These are phyloP conservation scores for Hyaloscypha hepaticicola DNA, from an alignment of 495 filamentous ascomycete species.

Conservation along the genomic window DNA sequence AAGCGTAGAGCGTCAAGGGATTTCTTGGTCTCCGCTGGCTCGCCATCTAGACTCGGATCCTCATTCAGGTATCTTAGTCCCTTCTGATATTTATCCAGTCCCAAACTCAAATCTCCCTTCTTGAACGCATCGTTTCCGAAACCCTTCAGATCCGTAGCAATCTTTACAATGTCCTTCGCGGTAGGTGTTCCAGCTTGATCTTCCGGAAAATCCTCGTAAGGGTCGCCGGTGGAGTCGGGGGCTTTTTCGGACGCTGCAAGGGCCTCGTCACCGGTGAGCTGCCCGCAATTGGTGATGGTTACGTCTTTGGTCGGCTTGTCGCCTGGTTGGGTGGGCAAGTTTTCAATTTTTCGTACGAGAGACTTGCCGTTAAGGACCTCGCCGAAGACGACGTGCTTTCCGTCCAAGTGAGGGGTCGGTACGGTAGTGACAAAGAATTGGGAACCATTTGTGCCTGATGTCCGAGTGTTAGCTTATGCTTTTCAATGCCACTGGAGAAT, in stretches of 20 bases:
- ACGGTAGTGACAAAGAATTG: constrained; percentile 99
- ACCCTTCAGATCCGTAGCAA: constrained; percentile 85
- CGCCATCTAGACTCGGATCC: constrained; percentile 70
- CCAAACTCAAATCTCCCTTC: constrained; percentile 61
- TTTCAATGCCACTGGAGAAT: background rate
- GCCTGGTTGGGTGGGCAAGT: constrained; percentile 65
- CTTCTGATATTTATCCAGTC: constrained; percentile 95
- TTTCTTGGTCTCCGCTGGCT: constrained; percentile 62
- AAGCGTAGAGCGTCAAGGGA: constrained; percentile 74
- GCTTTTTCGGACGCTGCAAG: constrained; percentile 57
- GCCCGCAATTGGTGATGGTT: constrained; percentile 80
- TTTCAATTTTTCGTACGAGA: constrained; percentile 87
- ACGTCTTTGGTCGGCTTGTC: constrained; percentile 80
- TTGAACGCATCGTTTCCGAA: constrained; percentile 94
- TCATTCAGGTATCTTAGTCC: constrained; percentile 92
- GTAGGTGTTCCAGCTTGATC: constrained; percentile 54
- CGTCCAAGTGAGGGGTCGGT: constrained; percentile 87
- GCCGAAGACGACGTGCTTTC: constrained; percentile 98
- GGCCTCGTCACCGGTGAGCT: constrained; percentile 71
- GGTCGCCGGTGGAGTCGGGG: constrained; percentile 81
- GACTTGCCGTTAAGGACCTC: constrained; percentile 93
- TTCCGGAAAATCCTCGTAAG: constrained; percentile 95
- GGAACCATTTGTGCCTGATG: constrained; percentile 82
- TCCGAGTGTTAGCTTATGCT: background rate
- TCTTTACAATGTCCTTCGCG: constrained; percentile 66